Evolutionary conservation across 2,329 filamentous ascomycete species (phyloP).

Genomic region (Colletotrichum sp.): DNA sequence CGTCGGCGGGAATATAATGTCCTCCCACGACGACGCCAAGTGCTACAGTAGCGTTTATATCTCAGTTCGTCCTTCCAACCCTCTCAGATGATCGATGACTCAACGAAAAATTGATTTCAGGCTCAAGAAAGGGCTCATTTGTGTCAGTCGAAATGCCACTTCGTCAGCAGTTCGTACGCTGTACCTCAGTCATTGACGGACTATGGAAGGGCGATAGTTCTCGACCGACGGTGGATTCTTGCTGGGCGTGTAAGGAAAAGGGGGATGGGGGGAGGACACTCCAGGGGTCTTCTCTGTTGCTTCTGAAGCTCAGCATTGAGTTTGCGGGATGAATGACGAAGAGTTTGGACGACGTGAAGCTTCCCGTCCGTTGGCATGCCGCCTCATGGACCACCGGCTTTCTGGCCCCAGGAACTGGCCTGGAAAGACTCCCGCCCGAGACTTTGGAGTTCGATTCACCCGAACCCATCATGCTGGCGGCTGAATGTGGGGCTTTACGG

Average conservation of each 20-base stretch:
- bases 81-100: not conserved
- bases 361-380: not conserved
- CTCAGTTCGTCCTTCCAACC: not conserved
- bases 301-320: not conserved
- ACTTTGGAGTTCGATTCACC: not conserved
- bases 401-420: not conserved
- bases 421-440: not conserved
- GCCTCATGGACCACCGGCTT: not conserved
- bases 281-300: not conserved
- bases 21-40: not conserved
- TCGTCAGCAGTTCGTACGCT: not conserved
- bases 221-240: not conserved
- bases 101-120: not conserved
- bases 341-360: slow-evolving; percentile 2
- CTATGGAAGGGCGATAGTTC: not conserved
- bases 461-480: not conserved
- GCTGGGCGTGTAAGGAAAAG: not conserved
- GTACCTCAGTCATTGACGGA: not conserved
- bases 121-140: not conserved
- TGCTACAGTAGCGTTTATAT: not conserved
- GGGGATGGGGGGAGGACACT: not conserved
- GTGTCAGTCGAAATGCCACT: not conserved
- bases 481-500: not conserved
- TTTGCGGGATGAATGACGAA: not conserved
- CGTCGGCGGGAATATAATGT: not conserved